Percentiles rank a stretch among this genome's conserved stretches.
Evolutionary conservation across 129 eudicot species (phyloP).

Genomic region (Kitagawia praeruptora): DNA sequence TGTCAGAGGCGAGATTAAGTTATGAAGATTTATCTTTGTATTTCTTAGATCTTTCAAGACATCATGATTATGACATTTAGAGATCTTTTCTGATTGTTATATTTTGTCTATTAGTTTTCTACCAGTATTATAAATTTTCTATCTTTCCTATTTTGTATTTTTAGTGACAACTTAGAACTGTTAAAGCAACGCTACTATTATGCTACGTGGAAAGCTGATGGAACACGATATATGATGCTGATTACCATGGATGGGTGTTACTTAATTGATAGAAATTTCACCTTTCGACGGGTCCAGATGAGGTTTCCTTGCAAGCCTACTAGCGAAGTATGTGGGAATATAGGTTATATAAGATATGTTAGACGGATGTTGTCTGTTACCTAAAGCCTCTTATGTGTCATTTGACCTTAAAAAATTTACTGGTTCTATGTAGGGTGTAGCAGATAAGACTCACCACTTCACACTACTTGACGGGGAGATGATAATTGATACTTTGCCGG

Average conservation of each 20-base stretch:
- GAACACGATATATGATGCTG: constrained; percentile 97
- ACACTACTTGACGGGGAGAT: constrained; percentile 98
- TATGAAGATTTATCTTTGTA: background rate
- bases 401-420: background rate
- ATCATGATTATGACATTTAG: background rate
- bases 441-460: constrained; percentile 72
- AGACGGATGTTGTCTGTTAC: background rate
- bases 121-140: background rate
- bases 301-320: constrained; percentile 84
- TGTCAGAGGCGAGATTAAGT: background rate
- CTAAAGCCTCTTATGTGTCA: background rate
- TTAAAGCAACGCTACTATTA: constrained; percentile 94
- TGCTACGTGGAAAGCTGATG: constrained; percentile 99
- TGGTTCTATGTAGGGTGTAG: constrained; percentile 28
- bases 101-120: background rate
- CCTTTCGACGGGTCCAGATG: constrained; percentile 97
- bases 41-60: background rate
- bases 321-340: constrained; percentile 54
- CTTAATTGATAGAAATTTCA: constrained; percentile 85
- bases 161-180: constrained; percentile 84
- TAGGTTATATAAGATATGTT: background rate
- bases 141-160: background rate
- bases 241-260: constrained; percentile 89
- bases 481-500: constrained; percentile 90
- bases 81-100: background rate